Evolutionary conservation across 768 basidiomycete species (phyloP), one percentile per base, ranked within the genome.

Genomic region (Brasilioporus rufonigricans): DNA sequence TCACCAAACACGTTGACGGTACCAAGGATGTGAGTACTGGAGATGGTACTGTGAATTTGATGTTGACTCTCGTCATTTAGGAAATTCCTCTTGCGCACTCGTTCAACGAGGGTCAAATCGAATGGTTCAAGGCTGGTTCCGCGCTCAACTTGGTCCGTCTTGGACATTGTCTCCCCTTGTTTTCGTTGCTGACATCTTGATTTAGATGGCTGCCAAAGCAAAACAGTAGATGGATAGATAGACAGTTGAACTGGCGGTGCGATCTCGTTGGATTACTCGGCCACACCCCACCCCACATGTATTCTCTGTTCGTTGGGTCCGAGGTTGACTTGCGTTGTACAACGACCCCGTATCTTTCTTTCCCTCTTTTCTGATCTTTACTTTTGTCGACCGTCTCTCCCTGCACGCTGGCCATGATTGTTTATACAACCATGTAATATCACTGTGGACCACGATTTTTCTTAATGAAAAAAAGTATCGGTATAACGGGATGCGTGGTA

Each of bases 111-210:
- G 93, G 93, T 44, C 95, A 97, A 76, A 95, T 97, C 68, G 92
- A 83, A 64, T 97, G 96, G 95, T 98, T 97, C 86, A 95, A 94
- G 81, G 93, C 93, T 65, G 96, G 96, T 39, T 93, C 90, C 61
- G 92, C 93, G 18, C 84, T 96, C 50, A 94, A 95, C 81, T 67
- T 93, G 75, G 88, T 91, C 61, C 36, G 82, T 78, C 3, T 76
- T 19, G 39, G 21, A 14, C 21, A 21, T 31, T 16, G 23, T 27
- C 31, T 31, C 5, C 11, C 1, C 12, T 21, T 12, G 14, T 12
- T 6, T 13, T 46, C 3, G 10, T 16, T 16, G 12, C 45, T 56
- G 40, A 65, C 43, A 61, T 46, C 11, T 4, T 45, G 43, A 44
- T 53, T 14, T 61, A 85, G 84, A 88, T 87, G 86, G 86, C 85